Evolutionary conservation across 768 basidiomycete species (phyloP).

Genomic region (Neoboletus magnificus): DNA sequence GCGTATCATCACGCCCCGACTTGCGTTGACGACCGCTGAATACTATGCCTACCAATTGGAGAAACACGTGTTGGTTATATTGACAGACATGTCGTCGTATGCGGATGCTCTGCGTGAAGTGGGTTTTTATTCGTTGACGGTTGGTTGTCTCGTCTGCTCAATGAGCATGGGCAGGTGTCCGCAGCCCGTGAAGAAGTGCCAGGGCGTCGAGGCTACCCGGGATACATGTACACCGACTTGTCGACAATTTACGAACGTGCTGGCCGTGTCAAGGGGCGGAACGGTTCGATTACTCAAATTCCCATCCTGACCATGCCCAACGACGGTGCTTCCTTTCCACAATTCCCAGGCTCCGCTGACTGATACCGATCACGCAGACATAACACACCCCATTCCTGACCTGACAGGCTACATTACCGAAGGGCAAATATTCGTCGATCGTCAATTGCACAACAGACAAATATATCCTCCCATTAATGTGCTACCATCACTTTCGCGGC

Average conservation of each 20-base stretch:
- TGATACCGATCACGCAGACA: constrained; percentile 58
- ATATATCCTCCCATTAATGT: constrained; percentile 99
- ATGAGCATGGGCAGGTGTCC: constrained; percentile 54
- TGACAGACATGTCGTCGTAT: constrained; percentile 99
- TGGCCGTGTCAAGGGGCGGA: constrained; percentile 94
- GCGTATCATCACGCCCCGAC: constrained; percentile 97
- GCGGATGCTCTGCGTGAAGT: constrained; percentile 95
- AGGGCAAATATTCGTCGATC: constrained; percentile 98
- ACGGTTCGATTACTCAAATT: constrained; percentile 99
- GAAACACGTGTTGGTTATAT: constrained; percentile 98
- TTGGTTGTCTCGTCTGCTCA: constrained; percentile 3
- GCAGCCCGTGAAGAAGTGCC: constrained; percentile 99
- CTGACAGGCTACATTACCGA: constrained; percentile 99
- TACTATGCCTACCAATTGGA: constrained; percentile 99
- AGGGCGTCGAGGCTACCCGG: constrained; percentile 97
- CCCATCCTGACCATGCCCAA: constrained; percentile 99
- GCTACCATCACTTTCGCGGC: constrained; percentile 93
- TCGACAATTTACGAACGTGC: constrained; percentile 99
- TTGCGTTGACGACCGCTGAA: constrained; percentile 97
- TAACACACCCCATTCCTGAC: constrained; percentile 99
- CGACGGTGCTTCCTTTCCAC: constrained; percentile 65
- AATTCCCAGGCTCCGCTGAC: constrained; percentile 17
- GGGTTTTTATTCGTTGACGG: constrained; percentile 30
- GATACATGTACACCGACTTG: constrained; percentile 99
- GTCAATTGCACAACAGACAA: constrained; percentile 93